Percentiles rank a stretch among this genome's conserved stretches.
These are phyloP conservation scores for Rosa hybrid DNA, from an alignment of 331 rosid genomes.

Conservation along the genomic window DNA sequence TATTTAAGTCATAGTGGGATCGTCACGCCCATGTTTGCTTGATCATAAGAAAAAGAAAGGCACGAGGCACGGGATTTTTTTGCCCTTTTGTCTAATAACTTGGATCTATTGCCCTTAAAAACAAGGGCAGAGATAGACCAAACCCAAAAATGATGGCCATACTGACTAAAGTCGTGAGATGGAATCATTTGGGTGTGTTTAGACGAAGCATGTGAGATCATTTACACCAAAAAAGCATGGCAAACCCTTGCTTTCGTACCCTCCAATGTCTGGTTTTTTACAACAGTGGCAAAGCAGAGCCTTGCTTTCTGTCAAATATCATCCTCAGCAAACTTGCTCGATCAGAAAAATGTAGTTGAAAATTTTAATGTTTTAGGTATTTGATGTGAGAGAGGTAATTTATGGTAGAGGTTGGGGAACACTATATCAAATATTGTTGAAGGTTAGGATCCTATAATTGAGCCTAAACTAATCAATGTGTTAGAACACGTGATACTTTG, in stretches of 20 bases:
- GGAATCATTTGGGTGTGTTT: not conserved
- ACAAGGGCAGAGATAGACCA: slow-evolving; percentile 13
- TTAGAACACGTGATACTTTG: not conserved
- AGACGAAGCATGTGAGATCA: slow-evolving; percentile 23
- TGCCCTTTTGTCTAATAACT: slow-evolving; percentile 23
- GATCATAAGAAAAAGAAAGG: slow-evolving; percentile 20
- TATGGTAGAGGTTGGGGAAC: not conserved
- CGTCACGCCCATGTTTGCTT: slow-evolving; percentile 15
- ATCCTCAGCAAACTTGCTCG: not conserved
- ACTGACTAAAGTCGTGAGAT: slow-evolving; percentile 14
- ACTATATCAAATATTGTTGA: not conserved
- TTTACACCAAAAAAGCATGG: slow-evolving; percentile 3
- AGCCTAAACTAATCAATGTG: too few relatives aligned
- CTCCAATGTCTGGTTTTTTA: not conserved
- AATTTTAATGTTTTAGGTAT: not conserved
- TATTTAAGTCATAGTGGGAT: not conserved
- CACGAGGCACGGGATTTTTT: slow-evolving; percentile 21
- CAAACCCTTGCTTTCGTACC: not conserved
- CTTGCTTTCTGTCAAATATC: not conserved
- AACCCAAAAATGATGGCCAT: slow-evolving; percentile 25
- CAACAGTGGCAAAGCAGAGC: slow-evolving; percentile 1
- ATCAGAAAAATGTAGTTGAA: not conserved
- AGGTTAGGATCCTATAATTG: not conserved
- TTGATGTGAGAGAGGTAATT: not conserved
- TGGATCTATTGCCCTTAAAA: slow-evolving; percentile 33